Conservation (phyloP, 2,329 filamentous ascomycete species). For the Trichophyton equinum region DNA sequence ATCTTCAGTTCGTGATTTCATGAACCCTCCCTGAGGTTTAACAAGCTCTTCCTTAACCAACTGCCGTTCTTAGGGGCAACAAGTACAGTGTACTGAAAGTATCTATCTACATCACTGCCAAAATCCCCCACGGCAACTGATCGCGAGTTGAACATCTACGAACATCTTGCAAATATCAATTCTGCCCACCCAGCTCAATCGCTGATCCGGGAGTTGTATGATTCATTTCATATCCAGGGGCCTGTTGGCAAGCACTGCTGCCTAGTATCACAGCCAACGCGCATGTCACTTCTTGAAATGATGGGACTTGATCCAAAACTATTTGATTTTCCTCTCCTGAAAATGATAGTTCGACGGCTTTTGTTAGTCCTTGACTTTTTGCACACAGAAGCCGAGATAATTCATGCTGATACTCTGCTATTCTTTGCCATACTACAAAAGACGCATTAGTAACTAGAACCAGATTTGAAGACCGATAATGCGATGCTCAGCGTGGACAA, state of each 20-base stretch:
- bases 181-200: background rate
- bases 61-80: background rate
- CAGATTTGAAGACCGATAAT: conserved; percentile 24
- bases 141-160: too few species aligned
- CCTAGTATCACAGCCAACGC: background rate
- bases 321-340: conserved; percentile 17
- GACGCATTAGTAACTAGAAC: background rate
- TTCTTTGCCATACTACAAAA: background rate
- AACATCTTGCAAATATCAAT: background rate
- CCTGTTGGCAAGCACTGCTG: background rate
- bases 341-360: conserved; percentile 14
- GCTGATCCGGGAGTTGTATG: background rate
- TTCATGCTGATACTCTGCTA: conserved; percentile 19
- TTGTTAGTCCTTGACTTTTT: conserved; percentile 21
- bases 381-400: conserved; percentile 18
- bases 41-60: background rate
- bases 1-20: background rate
- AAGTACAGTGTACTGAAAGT: background rate
- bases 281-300: background rate
- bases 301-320: conserved; percentile 2
- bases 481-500: conserved; percentile 22
- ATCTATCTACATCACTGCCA: too few species aligned
- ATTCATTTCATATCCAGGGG: background rate
- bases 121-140: too few species aligned
- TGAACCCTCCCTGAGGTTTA: background rate